Evolutionary conservation across 345 rosid species (phyloP), one percentile per base, ranked within the genome.

Genomic region (Gossypium stocksii): DNA sequence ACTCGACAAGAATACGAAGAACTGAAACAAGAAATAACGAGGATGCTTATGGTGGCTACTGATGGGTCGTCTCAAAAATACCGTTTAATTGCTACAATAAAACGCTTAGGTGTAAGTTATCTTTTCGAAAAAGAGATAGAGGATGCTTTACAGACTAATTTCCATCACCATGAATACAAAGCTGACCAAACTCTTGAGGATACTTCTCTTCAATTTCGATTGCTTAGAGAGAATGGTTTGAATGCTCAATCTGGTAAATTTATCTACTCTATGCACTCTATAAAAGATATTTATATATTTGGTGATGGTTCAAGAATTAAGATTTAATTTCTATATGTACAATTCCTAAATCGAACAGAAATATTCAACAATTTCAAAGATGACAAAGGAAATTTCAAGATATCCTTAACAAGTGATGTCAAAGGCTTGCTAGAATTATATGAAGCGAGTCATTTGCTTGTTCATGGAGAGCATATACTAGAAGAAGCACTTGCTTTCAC

Each of bases 361-460:
- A 61, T 66, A 11, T 84, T 84, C 66, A 68, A 76, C 23, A 82
- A 77, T 22, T 85, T 80, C 77, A 80, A 66, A 75, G 76, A 78
- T 17, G 14, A 34, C 0, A 13, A 66, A 38, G 85, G 82, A 20
- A 51, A 27, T 14, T 79, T 82, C 67, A 77, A 23, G 16, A 41
- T 13, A 7, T 15, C 60, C 4, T 9, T 78, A 5, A 46, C 1
- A 7, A 8, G 57, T 16, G 71, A 74, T 5, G 54, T 11, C 15
- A 17, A 27, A 2, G 84, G 80, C 2, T 45, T 76, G 72, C 43
- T 81, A 10, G 69, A 72, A 23, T 45, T 80, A 41, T 79, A 76
- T 16, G 79, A 78, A 66, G 77, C 82, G 5, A 10, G 78, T 5
- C 78, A 76, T 48, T 27, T 74, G 1, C 8, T 53, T 13, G 67